Evolutionary conservation across 345 rosid species (phyloP).

Genomic region (Kandelia obovata): DNA sequence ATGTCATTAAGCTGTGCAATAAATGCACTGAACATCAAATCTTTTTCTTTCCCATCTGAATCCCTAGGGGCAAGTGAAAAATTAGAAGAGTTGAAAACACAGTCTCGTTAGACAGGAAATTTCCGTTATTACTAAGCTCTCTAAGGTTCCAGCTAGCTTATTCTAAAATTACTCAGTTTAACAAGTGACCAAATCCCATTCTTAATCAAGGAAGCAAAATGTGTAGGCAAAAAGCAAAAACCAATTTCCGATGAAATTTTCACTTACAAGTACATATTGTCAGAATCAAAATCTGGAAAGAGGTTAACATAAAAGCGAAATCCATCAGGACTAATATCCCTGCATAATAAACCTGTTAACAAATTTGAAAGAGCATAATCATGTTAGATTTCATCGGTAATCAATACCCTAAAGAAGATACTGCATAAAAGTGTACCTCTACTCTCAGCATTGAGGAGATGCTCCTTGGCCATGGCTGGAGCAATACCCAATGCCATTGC

Average conservation of each 20-base stretch:
- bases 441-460: slow-evolving; percentile 84
- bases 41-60: neutral
- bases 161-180: neutral
- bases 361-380: slow-evolving; percentile 4
- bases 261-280: slow-evolving; percentile 63
- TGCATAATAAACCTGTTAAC: slow-evolving; percentile 75
- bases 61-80: too few relatives aligned
- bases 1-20: neutral
- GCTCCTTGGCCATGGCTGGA: slow-evolving; percentile 99
- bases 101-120: neutral
- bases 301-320: slow-evolving; percentile 76
- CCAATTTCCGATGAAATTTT: neutral
- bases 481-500: slow-evolving; percentile 88
- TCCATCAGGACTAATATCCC: slow-evolving; percentile 87
- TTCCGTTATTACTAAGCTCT: neutral
- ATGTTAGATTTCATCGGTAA: neutral
- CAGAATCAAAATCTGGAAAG: slow-evolving; percentile 59
- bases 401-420: slow-evolving; percentile 11
- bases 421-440: slow-evolving; percentile 45
- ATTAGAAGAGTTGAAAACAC: too few relatives aligned
- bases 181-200: neutral
- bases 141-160: neutral
- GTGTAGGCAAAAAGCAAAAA: neutral
- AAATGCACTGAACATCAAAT: neutral
- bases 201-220: neutral